Evolutionary conservation across 2,329 filamentous ascomycete genomes (phyloP), one percentile per base, ranked within the genome.

Genomic region (Xylaria sp.): DNA sequence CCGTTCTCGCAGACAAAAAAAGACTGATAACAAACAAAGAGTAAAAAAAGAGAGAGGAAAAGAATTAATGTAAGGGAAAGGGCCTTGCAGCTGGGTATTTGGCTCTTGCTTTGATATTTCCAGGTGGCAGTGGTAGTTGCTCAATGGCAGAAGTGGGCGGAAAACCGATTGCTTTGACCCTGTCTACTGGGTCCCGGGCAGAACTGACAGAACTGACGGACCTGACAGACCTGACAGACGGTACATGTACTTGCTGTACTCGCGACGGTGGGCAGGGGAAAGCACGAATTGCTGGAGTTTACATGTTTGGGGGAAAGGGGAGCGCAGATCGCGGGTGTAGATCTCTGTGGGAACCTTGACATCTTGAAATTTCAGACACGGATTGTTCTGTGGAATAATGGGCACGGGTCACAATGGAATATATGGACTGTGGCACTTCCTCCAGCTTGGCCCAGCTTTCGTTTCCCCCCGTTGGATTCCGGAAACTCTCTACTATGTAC

Each of bases 361-460:
- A 48, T 47, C 17, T 47, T 53, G 44, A 55, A 56, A 58, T 56
- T 60, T 56, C 40, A 40, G 48, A 60, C 57, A 55, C 58, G 47
- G 58, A 60, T 47, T 51, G 48, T 52, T 34, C 52, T 54, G 57
- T 57, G 54, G 51, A 56, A 60, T 54, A 48, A 34, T 34, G 29
- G 29, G 29, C 16, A 34, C 29, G 8, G 16, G 26, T 44, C 44
- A 50, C 48, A 48, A 50, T 50, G 48, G 39, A 52, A 47, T 50
- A 57, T 48, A 52, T 34, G 29, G 3, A 34, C 6, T 26, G 24
- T 26, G 24, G 6, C 5, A 26, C 6, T 26, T 26, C n/a, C n/a
- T n/a, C n/a, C n/a, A n/a, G n/a, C n/a, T 26, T 26, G 24, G 24
- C 11, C 6, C 24, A 34, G 29, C 3, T 34, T 34, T 34, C 16